These are phyloP conservation scores for Backusella morwellensis DNA, from an alignment of 192 early-diverging fungal species.

Conservation along the genomic window DNA sequence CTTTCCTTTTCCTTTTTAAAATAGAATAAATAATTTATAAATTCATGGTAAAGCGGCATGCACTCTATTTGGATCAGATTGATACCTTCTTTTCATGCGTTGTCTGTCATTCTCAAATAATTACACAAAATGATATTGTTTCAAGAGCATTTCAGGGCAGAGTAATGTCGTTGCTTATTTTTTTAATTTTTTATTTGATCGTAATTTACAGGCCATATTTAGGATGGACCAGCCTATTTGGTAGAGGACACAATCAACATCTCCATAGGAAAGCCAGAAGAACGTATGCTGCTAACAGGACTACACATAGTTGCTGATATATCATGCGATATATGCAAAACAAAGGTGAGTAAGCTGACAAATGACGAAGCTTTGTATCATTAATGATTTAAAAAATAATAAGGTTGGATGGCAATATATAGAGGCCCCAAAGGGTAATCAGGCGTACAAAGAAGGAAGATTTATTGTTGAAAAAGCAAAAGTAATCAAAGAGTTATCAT, in stretches of 20 bases:
- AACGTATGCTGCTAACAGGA: conserved; percentile 55
- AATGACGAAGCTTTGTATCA: too few relatives aligned
- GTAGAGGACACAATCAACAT: conserved; percentile 54
- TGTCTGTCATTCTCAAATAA: conserved; percentile 54
- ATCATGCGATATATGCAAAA: conserved; percentile 46
- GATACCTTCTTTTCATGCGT: conserved; percentile 52
- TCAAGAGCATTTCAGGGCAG: conserved; percentile 46
- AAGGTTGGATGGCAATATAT: conserved; percentile 61
- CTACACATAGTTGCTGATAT: conserved; percentile 60
- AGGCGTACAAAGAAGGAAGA: conserved; percentile 61
- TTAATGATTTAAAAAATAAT: neutral
- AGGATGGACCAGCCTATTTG: conserved; percentile 55
- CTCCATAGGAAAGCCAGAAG: conserved; percentile 49
- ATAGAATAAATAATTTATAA: neutral
- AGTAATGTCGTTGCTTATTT: neutral
- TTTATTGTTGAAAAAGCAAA: conserved; percentile 54
- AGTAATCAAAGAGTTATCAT: conserved; percentile 48
- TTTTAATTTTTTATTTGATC: neutral
- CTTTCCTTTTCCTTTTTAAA: neutral
- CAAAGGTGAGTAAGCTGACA: conserved; percentile 11
- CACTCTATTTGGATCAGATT: conserved; percentile 40
- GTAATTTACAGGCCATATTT: neutral
- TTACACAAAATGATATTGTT: conserved; percentile 54
- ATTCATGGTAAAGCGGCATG: conserved; percentile 33
- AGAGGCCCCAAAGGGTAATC: conserved; percentile 48